Evolutionary conservation across 1,284 basidiomycete genomes (phyloP), one percentile per base, ranked within the genome.

Genomic region (Malassezia slooffiae): DNA sequence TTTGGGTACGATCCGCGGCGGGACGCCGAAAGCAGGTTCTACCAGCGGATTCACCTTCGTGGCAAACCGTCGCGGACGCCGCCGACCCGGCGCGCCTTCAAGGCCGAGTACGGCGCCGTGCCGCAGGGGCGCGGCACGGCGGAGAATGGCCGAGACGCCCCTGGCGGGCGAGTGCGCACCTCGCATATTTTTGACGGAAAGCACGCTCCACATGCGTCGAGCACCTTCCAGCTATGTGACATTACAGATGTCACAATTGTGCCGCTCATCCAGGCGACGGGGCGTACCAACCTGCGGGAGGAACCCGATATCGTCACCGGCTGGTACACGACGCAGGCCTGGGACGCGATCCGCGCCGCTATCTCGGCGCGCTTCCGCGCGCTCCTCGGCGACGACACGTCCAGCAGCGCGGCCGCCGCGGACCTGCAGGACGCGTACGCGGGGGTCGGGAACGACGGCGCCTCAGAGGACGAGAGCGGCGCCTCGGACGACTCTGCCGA

Each of bases 211-310:
- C 41, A 81, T 52, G 82, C 87, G 67, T 80, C 83, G 0, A 86
- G 85, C 5, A 83, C 87, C 15, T 97, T 87, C 70, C 90, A 95
- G 70, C 74, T 97, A 5, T 85, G 84, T 68, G 91, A 97, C 69
- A 84, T 97, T 49, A 72, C 75, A 9, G 93, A 96, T 67, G 79
- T 80, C 1, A 79, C 87, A 12, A 54, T 60, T 23, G 34, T 30
- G 21, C 52, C 57, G 2, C 55, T 47, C 13, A 62, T 67, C 31
- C 41, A 43, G 17, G 35, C 43, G 7, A 11, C 29, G 4, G 50
- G 54, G 8, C 35, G 40, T 1, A 11, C 8, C 6, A 34, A 46
- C 26, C 22, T 58, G 3, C 34, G 32, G 1, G 24, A 29, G 3
- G 20, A n/a, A n/a, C 40, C 49, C 5, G 40, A 52, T 33, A 41